Conservation (phyloP, 257 asterid species). For the Lycium ferocissimum region DNA sequence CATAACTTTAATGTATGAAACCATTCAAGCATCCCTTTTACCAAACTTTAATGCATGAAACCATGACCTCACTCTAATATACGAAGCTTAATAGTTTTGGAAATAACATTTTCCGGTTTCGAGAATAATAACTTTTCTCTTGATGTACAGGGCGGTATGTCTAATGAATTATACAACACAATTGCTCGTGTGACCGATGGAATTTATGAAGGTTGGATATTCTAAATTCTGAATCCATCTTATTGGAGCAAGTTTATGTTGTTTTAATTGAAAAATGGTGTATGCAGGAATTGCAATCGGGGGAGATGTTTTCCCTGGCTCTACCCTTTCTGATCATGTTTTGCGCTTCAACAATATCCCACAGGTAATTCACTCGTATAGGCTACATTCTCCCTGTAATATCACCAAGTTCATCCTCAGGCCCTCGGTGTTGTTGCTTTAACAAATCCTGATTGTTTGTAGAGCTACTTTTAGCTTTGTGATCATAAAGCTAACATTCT, state of each 20-base stretch:
- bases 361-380: slow-evolving; percentile 58
- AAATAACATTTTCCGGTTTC: not conserved
- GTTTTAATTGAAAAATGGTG: slow-evolving; percentile 28
- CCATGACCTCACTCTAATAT: not conserved
- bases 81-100: not conserved
- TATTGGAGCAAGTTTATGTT: slow-evolving; percentile 11
- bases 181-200: slow-evolving; percentile 99
- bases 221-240: slow-evolving; percentile 20
- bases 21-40: not conserved
- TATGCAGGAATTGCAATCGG: slow-evolving; percentile 94
- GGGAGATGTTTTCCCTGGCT: slow-evolving; percentile 99
- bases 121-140: slow-evolving; percentile 37
- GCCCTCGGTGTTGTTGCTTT: not conserved
- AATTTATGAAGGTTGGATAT: slow-evolving; percentile 84
- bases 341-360: slow-evolving; percentile 97
- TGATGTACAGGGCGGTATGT: slow-evolving; percentile 93
- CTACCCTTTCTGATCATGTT: slow-evolving; percentile 98
- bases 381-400: slow-evolving; percentile 12
- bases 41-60: not conserved
- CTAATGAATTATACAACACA: slow-evolving; percentile 90
- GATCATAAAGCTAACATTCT: slow-evolving; percentile 13
- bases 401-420: not conserved
- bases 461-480: slow-evolving; percentile 3
- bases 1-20: not conserved
- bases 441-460: not conserved